Evolutionary conservation across 2,329 filamentous ascomycete species (phyloP).

Genomic region (Fulvia fulva): DNA sequence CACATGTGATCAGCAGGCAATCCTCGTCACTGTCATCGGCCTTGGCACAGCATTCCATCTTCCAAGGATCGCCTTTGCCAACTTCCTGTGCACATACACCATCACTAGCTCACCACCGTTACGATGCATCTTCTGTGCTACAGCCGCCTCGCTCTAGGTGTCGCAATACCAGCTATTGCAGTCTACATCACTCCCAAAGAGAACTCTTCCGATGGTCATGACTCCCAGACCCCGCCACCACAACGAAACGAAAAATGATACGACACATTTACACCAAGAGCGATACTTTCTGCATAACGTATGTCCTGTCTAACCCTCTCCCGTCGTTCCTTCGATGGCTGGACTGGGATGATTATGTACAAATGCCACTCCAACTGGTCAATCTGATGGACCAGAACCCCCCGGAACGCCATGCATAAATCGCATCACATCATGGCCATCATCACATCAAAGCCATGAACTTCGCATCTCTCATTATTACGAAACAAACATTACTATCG

Average conservation of each 20-base stretch:
- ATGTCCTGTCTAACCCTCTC: neutral
- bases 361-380: neutral
- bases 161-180: constrained; percentile 15
- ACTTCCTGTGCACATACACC: neutral
- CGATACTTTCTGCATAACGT: neutral
- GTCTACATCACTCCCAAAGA: constrained; percentile 18
- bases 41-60: neutral
- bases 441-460: neutral
- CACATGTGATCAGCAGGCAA: too few relatives aligned
- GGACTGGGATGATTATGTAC: constrained; percentile 8
- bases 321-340: neutral
- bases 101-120: neutral
- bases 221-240: neutral
- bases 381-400: neutral
- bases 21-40: too few relatives aligned
- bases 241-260: neutral
- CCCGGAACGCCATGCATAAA: constrained; percentile 5
- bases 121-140: constrained; percentile 18
- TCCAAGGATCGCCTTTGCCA: too few relatives aligned
- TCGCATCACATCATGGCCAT: neutral
- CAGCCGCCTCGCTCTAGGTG: constrained; percentile 12
- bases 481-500: constrained; percentile 4
- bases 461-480: constrained; percentile 1
- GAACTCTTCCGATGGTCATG: neutral
- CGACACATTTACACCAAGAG: neutral